Percentiles rank a stretch among this genome's conserved stretches.
Conservation (phyloP, 2,329 filamentous ascomycete species). For the Chaetomiaceae sp. region DNA sequence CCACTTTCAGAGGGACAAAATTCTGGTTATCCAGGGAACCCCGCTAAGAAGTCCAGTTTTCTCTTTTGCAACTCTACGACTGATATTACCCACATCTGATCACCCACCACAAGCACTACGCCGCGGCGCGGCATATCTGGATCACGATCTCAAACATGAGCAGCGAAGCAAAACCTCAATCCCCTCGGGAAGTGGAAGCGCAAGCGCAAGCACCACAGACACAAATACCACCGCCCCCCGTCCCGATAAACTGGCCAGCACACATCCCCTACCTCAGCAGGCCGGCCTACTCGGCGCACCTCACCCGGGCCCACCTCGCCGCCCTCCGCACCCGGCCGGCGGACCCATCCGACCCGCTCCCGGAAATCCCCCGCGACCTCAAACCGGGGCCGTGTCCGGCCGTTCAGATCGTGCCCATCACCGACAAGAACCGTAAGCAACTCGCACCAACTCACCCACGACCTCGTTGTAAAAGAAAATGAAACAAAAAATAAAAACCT, state of each 20-base stretch:
- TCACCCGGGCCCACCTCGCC: conserved; percentile 39
- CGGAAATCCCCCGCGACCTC: conserved; percentile 32
- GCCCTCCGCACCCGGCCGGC: conserved; percentile 33
- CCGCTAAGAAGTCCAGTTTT: background rate
- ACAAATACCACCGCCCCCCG: conserved; percentile 32
- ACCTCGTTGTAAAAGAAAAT: no score
- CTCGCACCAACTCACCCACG: background rate
- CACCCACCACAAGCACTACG: background rate
- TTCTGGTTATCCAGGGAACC: no score
- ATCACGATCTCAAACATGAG: no score
- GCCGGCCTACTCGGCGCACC: conserved; percentile 44
- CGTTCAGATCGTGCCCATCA: conserved; percentile 52
- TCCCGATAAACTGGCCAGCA: conserved; percentile 58
- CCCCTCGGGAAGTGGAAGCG: no score
- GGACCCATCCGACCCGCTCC: conserved; percentile 20
- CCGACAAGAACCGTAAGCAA: conserved; percentile 34
- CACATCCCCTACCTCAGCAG: conserved; percentile 47
- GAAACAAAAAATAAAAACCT: no score
- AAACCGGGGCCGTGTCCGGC: conserved; percentile 42
- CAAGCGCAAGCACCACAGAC: background rate
- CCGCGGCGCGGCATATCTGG: no score
- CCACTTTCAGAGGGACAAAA: no score
- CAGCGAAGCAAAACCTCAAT: background rate
- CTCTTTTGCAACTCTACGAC: background rate
- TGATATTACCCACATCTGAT: no score